Evolutionary conservation across 2,329 filamentous ascomycete species (phyloP).

Genomic region (Fusarium mundagurra): DNA sequence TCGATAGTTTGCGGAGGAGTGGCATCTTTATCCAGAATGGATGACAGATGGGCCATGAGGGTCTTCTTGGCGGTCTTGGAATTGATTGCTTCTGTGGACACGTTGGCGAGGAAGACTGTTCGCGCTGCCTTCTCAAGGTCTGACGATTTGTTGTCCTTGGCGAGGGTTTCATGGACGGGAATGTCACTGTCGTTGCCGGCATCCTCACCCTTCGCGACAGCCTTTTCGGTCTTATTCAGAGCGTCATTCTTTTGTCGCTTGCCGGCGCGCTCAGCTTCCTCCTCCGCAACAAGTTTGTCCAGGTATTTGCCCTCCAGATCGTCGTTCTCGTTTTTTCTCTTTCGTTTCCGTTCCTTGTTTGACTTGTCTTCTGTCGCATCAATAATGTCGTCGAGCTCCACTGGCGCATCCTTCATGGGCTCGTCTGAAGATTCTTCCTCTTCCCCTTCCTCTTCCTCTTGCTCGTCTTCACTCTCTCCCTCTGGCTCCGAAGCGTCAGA

Average conservation of each 20-base stretch:
- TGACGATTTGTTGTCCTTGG: conserved; percentile 60
- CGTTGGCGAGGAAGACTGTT: conserved; percentile 93
- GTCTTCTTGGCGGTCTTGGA: conserved; percentile 84
- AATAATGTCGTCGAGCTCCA: conserved; percentile 50
- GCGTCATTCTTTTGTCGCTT: conserved; percentile 62
- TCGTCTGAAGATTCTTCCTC: conserved; percentile 52
- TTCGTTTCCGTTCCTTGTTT: conserved; percentile 67
- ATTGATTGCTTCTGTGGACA: conserved; percentile 83
- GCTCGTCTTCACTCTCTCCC: conserved; percentile 39
- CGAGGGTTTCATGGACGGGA: conserved; percentile 67
- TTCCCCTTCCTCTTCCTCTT: conserved; percentile 45
- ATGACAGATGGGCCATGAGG: conserved; percentile 80
- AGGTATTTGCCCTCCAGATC: conserved; percentile 78
- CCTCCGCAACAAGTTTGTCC: conserved; percentile 68
- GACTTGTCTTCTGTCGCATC: conserved; percentile 48
- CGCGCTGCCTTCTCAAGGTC: conserved; percentile 87
- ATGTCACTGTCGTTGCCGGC: conserved; percentile 55
- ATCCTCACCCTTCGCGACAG: conserved; percentile 57
- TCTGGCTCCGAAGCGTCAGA: conserved; percentile 42
- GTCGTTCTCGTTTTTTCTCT: conserved; percentile 73
- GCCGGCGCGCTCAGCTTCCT: conserved; percentile 64
- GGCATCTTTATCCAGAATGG: conserved; percentile 69
- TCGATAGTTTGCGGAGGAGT: conserved; percentile 77
- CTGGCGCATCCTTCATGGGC: conserved; percentile 48
- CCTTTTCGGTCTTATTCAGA: conserved; percentile 38